Base-by-base conservation (phyloP, 176 grass and related monocot genomes). In the Thinopyrum elongatum region DNA sequence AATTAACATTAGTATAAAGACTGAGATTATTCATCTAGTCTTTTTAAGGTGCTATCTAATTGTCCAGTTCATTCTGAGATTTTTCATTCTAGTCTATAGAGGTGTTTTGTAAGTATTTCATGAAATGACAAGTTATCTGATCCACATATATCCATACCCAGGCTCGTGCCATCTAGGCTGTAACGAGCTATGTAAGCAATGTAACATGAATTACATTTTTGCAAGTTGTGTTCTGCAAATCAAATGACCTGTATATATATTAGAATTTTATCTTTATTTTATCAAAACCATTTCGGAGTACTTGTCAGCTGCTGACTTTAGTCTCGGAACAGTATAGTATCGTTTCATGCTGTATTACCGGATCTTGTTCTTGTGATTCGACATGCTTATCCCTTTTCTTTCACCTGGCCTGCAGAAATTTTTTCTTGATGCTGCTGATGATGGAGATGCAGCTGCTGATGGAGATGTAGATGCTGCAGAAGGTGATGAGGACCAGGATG, bases 391-490 rank as follows among this genome's bases (percentile, higher is more conserved):
- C 17, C 57, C 31, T 75, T 51, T 59, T 59, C 17, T 84, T 74
- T 79, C 35, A 70, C 36, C 9, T 90, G 63, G n/a, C 11, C 44
- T 89, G 81, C 90, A 98, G 92, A 99, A 90, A 86, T 94, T 90
- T 84, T 99, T 99, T 87, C 86, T 96, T 13, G 97, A 99, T 80
- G 97, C 94, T 76, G 96, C 94, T 76, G 96, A 92, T 83, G 87
- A 87, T 81, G 97, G 72, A 68, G 79, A 87, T 81, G 92, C 85
- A 84, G 90, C 77, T 25, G 34, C 42, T 5, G 90, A 88, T 67
- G 58, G 13, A 73, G 79, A 87, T 81, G 90, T 85, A 94, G 85
- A 86, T 88, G 90, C 77, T 25, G 34, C 51, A 61, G 90, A 90
- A 72, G 82, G 86, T 4, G 89, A 88, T 67, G 47, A 7, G 69